phyloP scores from a whole-genome alignment of 2,329 filamentous ascomycete genomes.

The Sclerotiophoma versabilis region DNA sequence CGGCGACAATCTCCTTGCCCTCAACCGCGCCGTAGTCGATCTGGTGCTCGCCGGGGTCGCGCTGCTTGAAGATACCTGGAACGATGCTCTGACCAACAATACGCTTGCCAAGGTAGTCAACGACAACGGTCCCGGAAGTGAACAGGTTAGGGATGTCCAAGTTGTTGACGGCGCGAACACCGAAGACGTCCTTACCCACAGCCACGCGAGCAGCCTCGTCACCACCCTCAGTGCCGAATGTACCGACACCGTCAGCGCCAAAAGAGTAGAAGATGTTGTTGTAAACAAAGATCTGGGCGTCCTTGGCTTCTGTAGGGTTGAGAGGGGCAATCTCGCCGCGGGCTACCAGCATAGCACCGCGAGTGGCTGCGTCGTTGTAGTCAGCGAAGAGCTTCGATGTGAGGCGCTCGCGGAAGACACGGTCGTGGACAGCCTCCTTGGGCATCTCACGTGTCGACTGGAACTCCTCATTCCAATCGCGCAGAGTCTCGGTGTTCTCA shows the following conservation, averaged over 20 bases:
- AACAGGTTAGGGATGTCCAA: slow-evolving; percentile 94
- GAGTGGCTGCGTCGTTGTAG: slow-evolving; percentile 93
- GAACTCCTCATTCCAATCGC: slow-evolving; percentile 99
- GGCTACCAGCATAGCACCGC: slow-evolving; percentile 90
- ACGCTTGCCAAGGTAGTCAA: slow-evolving; percentile 96
- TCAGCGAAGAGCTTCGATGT: slow-evolving; percentile 97
- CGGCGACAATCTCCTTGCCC: slow-evolving; percentile 92
- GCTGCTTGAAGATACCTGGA: slow-evolving; percentile 98
- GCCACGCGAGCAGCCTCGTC: slow-evolving; percentile 96
- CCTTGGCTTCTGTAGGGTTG: slow-evolving; percentile 89
- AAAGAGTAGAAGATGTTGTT: slow-evolving; percentile 99
- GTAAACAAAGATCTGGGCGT: slow-evolving; percentile 98
- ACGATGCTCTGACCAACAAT: slow-evolving; percentile 98
- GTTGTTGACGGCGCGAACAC: slow-evolving; percentile 95
- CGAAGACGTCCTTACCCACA: slow-evolving; percentile 94
- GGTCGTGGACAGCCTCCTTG: slow-evolving; percentile 91
- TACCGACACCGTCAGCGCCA: slow-evolving; percentile 94
- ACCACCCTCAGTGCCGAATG: slow-evolving; percentile 93
- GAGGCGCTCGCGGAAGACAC: slow-evolving; percentile 92
- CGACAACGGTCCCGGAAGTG: slow-evolving; percentile 93
- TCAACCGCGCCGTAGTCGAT: slow-evolving; percentile 99
- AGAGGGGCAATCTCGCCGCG: slow-evolving; percentile 90
- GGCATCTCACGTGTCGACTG: slow-evolving; percentile 95
- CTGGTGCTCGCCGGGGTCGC: slow-evolving; percentile 95
- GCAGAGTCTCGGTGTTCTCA: slow-evolving; percentile 90